Conservation (phyloP, 2,329 filamentous ascomycete genomes). For the Claviceps lovelessii region DNA sequence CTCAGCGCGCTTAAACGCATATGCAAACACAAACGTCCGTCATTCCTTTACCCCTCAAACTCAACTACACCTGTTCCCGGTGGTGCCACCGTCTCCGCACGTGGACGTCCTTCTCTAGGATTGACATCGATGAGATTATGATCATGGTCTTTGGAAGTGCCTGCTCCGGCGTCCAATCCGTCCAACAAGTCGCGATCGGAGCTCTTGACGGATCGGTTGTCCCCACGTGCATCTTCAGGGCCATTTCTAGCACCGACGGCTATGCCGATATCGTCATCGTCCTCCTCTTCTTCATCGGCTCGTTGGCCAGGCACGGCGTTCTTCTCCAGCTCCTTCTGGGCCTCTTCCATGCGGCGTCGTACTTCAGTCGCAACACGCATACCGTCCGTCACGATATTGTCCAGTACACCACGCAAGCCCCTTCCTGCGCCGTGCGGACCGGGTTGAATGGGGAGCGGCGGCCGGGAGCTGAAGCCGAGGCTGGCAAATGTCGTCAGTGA, state of each 20-base stretch:
- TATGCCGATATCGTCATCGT: slow-evolving; percentile 39
- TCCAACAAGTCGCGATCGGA: slow-evolving; percentile 58
- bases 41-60: slow-evolving; percentile 24
- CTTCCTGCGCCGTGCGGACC: slow-evolving; percentile 40
- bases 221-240: slow-evolving; percentile 26
- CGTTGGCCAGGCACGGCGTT: slow-evolving; percentile 52
- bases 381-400: slow-evolving; percentile 94
- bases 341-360: slow-evolving; percentile 83
- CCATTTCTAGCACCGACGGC: slow-evolving; percentile 27
- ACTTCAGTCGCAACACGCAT: slow-evolving; percentile 94
- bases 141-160: slow-evolving; percentile 25
- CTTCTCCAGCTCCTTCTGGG: slow-evolving; percentile 78
- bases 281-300: slow-evolving; percentile 59
- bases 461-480: slow-evolving; percentile 40
- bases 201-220: slow-evolving; percentile 48
- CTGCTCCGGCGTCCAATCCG: slow-evolving; percentile 58
- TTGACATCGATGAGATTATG: slow-evolving; percentile 21
- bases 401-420: slow-evolving; percentile 78
- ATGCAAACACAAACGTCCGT: not conserved
- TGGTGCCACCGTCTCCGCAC: slow-evolving; percentile 15
- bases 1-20: not conserved
- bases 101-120: slow-evolving; percentile 13
- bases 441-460: slow-evolving; percentile 23
- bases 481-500: slow-evolving; percentile 78
- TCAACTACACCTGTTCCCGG: slow-evolving; percentile 25